Evolutionary conservation across 106 monocot species (phyloP).

Genomic region (Phalaenopsis equestris): DNA sequence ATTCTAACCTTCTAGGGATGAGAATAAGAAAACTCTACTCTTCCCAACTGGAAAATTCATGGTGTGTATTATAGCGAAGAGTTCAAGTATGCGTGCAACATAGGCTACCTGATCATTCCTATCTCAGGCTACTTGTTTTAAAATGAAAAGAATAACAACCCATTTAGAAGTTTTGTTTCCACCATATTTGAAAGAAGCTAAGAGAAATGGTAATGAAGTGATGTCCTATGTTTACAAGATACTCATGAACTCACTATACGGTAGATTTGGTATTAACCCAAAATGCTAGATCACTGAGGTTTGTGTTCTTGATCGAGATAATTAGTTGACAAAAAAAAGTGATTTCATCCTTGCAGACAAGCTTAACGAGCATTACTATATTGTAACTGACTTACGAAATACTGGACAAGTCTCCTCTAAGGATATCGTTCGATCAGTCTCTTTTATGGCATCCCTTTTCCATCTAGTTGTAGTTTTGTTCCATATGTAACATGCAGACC

Average conservation of each 20-base stretch:
- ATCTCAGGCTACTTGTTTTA: conserved; percentile 14
- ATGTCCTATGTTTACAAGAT: conserved; percentile 20
- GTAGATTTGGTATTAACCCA: conserved; percentile 21
- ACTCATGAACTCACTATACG: conserved; percentile 15
- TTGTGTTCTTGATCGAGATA: conserved; percentile 8
- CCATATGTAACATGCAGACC: too few relatives aligned
- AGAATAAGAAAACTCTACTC: conserved; percentile 5
- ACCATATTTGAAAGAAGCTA: not conserved
- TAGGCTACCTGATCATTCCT: conserved; percentile 15
- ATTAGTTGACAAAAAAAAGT: not conserved
- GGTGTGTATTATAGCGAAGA: conserved; percentile 20
- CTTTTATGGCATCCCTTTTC: too few relatives aligned
- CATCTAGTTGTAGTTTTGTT: too few relatives aligned
- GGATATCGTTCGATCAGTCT: too few relatives aligned
- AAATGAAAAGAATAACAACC: conserved; percentile 8
- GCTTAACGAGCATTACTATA: conserved; percentile 13
- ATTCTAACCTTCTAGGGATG: conserved; percentile 5
- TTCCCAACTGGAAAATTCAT: conserved; percentile 2
- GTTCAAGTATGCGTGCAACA: conserved; percentile 10
- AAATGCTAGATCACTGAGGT: conserved; percentile 9
- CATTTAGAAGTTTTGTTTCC: not conserved
- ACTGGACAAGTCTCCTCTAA: not conserved
- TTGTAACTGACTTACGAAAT: conserved; percentile 11
- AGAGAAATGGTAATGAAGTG: conserved; percentile 13
- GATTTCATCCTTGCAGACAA: not conserved